Percentiles rank a stretch among this genome's conserved stretches.
These are phyloP conservation scores for Firmiana major DNA, from an alignment of 345 rosid genomes.

Conservation along the genomic window DNA sequence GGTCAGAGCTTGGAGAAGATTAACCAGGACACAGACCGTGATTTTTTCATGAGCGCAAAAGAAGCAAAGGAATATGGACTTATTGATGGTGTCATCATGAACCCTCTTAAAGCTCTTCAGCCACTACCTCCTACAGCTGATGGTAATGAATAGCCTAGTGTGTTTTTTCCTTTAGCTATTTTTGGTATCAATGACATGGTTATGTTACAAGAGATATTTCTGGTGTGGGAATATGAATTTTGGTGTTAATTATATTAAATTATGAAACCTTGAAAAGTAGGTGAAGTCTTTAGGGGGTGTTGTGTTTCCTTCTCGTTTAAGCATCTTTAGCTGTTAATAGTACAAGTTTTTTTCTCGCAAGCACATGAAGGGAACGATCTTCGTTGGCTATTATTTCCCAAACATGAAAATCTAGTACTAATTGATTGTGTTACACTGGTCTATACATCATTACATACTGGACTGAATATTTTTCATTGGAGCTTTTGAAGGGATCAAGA, in stretches of 20 bases:
- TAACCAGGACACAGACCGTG: conserved; percentile 86
- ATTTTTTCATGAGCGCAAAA: conserved; percentile 94
- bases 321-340: no score
- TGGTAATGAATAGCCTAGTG: conserved; percentile 25
- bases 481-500: no score
- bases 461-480: no score
- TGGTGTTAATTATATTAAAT: conserved; percentile 12
- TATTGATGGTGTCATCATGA: conserved; percentile 82
- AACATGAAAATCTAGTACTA: no score
- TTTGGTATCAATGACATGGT: conserved; percentile 1
- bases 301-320: no score
- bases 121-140: conserved; percentile 53
- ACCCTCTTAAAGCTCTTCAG: conserved; percentile 85
- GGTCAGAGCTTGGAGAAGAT: conserved; percentile 85
- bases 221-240: conserved; percentile 5
- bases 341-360: no score
- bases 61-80: conserved; percentile 95
- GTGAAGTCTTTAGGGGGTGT: neutral
- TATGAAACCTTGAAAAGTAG: conserved; percentile 3
- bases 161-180: conserved; percentile 3
- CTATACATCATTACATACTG: no score
- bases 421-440: no score
- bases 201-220: conserved; percentile 13
- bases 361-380: no score
- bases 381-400: no score